These are phyloP conservation scores for Aspergillus taichungensis DNA, from an alignment of 495 filamentous ascomycete species.

Conservation along the genomic window DNA sequence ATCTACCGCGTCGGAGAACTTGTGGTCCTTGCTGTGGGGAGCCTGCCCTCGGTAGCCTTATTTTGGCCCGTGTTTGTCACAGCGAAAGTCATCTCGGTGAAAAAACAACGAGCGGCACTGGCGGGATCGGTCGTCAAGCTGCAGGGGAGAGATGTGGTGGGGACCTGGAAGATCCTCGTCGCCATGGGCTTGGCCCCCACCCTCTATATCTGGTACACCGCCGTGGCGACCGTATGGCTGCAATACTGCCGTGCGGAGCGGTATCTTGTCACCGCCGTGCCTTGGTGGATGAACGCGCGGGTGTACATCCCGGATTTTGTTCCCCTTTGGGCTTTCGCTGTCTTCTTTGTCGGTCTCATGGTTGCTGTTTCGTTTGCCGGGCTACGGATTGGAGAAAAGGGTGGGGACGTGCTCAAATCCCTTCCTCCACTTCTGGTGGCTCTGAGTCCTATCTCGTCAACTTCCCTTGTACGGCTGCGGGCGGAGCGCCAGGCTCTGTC, in stretches of 20 bases:
- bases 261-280: constrained; percentile 3
- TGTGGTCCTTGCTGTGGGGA: constrained; percentile 63
- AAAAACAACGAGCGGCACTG: constrained; percentile 83
- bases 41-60: constrained; percentile 76
- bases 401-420: constrained; percentile 91
- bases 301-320: constrained; percentile 59
- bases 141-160: constrained; percentile 89
- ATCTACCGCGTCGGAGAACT: constrained; percentile 76
- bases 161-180: constrained; percentile 96
- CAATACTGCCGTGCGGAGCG: neutral
- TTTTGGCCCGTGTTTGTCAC: constrained; percentile 89
- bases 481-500: constrained; percentile 60
- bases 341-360: constrained; percentile 64
- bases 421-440: constrained; percentile 71
- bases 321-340: constrained; percentile 57
- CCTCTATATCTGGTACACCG: constrained; percentile 74
- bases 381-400: constrained; percentile 81
- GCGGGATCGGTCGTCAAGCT: constrained; percentile 92
- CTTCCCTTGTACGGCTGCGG: constrained; percentile 65
- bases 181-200: constrained; percentile 80
- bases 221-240: constrained; percentile 57
- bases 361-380: constrained; percentile 78
- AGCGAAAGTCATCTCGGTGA: constrained; percentile 80
- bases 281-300: constrained; percentile 23
- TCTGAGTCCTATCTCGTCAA: constrained; percentile 65